phyloP scores from a whole-genome alignment of 73 alveolate species.

The Paramecium sonneborni region DNA sequence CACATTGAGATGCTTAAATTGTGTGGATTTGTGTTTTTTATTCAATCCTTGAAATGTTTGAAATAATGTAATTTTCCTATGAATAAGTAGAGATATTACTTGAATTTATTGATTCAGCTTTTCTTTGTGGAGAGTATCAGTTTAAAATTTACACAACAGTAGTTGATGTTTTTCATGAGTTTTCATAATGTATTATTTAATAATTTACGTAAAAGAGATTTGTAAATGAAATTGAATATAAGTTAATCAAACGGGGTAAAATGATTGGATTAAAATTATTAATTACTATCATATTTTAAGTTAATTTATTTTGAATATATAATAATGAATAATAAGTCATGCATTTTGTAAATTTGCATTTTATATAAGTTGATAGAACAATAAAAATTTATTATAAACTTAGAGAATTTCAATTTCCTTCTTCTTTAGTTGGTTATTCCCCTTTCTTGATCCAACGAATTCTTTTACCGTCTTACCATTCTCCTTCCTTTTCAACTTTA shows the following conservation, averaged over 20 bases:
- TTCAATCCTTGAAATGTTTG: neutral
- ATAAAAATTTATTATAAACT: neutral
- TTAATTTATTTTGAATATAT: neutral
- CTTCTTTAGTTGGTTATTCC: neutral
- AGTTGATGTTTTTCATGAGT: neutral
- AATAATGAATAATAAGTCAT: neutral
- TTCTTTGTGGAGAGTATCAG: neutral
- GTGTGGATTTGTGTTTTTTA: neutral
- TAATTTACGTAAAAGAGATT: neutral
- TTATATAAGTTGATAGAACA: neutral
- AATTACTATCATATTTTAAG: neutral
- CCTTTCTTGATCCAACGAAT: constrained; percentile 62
- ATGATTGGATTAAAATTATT: neutral
- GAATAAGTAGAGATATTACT: neutral
- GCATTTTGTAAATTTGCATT: neutral
- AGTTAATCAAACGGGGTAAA: neutral
- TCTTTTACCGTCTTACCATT: constrained; percentile 70
- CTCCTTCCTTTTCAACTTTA: constrained; percentile 65
- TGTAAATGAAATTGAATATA: neutral
- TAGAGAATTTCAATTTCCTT: constrained; percentile 36
- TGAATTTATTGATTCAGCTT: neutral
- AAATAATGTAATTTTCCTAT: neutral
- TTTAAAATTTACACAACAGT: neutral
- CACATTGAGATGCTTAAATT: neutral
- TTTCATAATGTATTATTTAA: neutral